Conservation (phyloP, 2,329 filamentous ascomycete genomes). For the Aspergillus fijiensis region DNA sequence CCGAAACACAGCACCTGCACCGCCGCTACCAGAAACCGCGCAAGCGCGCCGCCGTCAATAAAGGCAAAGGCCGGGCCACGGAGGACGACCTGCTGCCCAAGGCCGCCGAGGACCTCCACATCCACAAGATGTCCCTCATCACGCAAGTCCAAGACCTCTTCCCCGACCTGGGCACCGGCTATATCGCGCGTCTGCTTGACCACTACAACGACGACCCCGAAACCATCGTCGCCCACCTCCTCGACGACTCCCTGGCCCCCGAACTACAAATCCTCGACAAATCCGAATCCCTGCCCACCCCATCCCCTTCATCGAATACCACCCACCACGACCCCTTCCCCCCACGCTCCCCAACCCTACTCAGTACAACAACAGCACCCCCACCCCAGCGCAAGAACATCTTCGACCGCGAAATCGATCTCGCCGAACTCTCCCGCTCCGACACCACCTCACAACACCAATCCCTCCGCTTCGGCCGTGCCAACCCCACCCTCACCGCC, state of each 20-base stretch:
- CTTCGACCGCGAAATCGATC: slow-evolving; percentile 72
- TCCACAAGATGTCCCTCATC: slow-evolving; percentile 81
- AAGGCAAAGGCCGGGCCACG: slow-evolving; percentile 42
- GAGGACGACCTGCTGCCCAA: slow-evolving; percentile 14
- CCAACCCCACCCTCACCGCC: slow-evolving; percentile 61
- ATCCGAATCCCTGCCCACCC: slow-evolving; percentile 52
- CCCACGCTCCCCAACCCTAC: slow-evolving; percentile 43
- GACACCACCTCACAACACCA: neutral
- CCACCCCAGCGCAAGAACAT: slow-evolving; percentile 61
- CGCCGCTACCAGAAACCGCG: slow-evolving; percentile 44
- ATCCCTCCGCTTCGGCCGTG: slow-evolving; percentile 72
- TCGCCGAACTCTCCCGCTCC: slow-evolving; percentile 69
- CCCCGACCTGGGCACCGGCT: slow-evolving; percentile 79
- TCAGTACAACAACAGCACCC: slow-evolving; percentile 27
- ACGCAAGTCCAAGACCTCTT: slow-evolving; percentile 93
- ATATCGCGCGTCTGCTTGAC: slow-evolving; percentile 75
- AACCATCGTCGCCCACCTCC: slow-evolving; percentile 74
- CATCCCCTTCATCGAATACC: slow-evolving; percentile 43
- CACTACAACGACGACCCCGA: slow-evolving; percentile 77
- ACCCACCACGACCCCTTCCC: slow-evolving; percentile 57
- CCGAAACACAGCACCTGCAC: slow-evolving; percentile 40
- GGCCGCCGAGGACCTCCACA: slow-evolving; percentile 57
- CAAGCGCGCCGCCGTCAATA: slow-evolving; percentile 30
- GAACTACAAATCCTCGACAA: slow-evolving; percentile 66
- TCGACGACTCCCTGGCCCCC: slow-evolving; percentile 72